Base-by-base conservation (phyloP, 2,329 filamentous ascomycete species). In the Calonectria pteridis region DNA sequence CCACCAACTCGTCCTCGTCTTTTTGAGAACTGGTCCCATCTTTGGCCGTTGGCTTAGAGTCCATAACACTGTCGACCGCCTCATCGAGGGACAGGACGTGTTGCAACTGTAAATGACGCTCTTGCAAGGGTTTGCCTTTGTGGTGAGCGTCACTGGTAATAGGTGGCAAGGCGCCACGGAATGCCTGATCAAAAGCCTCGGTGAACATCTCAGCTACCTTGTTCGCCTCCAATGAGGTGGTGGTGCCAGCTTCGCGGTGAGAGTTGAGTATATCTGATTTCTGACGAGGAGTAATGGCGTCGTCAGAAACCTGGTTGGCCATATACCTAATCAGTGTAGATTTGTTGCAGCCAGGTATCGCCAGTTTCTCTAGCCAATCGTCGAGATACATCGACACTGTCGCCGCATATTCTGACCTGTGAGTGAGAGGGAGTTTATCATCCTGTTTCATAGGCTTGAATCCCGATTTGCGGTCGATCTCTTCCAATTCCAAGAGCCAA, bases 401-500 rank as follows among this genome's bases (percentile, higher is more conserved):
- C 9, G 87, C 87, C 0, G 89, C 88, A 49, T 86, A 87, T 80
- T 91, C 90, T 62, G 89, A 85, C 64, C 87, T 86, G 23, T 87
- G 85, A 4, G 88, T 88, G 67, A 88, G 85, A 16, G 83, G 81
- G 28, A 87, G 84, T 75, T 90, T 91, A 71, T 90, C 86, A 59
- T 87, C 85, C 35, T 88, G 85, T 64, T 87, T 89, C 71, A 90
- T 84, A 16, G 89, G 87, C 71, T 88, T 88, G 77, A 91, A 91
- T 0, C 90, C 90, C 5, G 89, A 91, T 62, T 89, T 88, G 72
- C 86, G 87, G 72, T 92, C 90, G 83, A 91, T 90, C 40, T 87
- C 87, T 75, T 91, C 88, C 14, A 92, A 82, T 76, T 91, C 89
- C 75, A 89, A 86, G 16, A 92, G 85, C 89, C 90, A 92, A 23